These are phyloP conservation scores for Cnidoscolus chayamansa DNA, from an alignment of 441 rosid species.

Conservation along the genomic window DNA sequence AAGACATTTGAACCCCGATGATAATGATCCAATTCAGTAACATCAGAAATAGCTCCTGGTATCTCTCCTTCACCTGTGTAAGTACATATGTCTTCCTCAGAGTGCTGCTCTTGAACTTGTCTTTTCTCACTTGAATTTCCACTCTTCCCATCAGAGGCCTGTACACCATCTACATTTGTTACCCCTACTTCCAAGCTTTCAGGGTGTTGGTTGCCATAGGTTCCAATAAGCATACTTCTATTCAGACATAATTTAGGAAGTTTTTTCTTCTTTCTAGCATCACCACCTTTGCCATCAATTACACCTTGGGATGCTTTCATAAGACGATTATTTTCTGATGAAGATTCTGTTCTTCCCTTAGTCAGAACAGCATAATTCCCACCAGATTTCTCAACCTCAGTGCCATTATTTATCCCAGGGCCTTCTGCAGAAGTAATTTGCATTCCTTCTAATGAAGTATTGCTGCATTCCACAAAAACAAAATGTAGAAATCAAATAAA, in stretches of 20 bases:
- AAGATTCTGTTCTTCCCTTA: constrained; percentile 12
- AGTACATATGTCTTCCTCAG: constrained; percentile 1
- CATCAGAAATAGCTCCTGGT: not conserved
- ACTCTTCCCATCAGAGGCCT: not conserved
- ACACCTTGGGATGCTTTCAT: constrained; percentile 6
- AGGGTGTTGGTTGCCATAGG: not conserved
- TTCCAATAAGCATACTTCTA: constrained; percentile 1
- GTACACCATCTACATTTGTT: constrained; percentile 4
- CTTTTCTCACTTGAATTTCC: not conserved
- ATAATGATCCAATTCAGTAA: not conserved
- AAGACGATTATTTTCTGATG: not conserved
- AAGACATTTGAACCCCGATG: constrained; percentile 16
- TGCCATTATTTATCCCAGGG: constrained; percentile 10
- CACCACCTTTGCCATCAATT: not conserved
- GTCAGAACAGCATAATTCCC: constrained; percentile 4
- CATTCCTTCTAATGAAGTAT: constrained; percentile 21
- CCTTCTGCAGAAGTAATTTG: constrained; percentile 20
- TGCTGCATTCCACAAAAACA: constrained; percentile 26
- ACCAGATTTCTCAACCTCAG: constrained; percentile 19
- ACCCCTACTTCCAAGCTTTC: constrained; percentile 3
- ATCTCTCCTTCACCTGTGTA: constrained; percentile 15
- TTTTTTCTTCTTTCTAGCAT: constrained; percentile 14
- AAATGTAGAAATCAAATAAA: not conserved
- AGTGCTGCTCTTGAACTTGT: constrained; percentile 10
- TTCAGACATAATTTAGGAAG: not conserved